Evolutionary conservation across 345 rosid genomes (phyloP).

Genomic region (Erucastrum elatum): DNA sequence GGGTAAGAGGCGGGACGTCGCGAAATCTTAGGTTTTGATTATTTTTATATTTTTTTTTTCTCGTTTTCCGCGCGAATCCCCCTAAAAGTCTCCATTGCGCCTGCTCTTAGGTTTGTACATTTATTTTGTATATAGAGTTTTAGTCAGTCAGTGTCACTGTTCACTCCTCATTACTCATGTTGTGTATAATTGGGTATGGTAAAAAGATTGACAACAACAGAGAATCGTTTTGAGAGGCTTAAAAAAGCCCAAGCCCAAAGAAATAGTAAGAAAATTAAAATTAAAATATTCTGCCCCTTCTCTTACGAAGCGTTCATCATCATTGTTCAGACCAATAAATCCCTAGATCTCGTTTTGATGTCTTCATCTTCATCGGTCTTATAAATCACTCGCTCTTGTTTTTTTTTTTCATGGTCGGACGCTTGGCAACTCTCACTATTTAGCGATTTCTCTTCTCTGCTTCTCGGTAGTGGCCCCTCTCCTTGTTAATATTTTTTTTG

Average conservation of each 20-base stretch:
- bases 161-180: too few relatives aligned
- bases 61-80: too few relatives aligned
- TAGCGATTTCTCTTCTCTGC: background rate
- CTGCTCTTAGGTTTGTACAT: too few relatives aligned
- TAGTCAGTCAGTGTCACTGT: too few relatives aligned
- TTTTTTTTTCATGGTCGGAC: too few relatives aligned
- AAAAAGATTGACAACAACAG: background rate
- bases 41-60: too few relatives aligned
- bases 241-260: background rate
- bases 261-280: background rate
- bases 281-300: background rate
- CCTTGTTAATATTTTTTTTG: background rate
- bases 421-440: background rate
- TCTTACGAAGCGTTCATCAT: background rate
- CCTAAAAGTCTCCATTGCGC: too few relatives aligned
- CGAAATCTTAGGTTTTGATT: too few relatives aligned
- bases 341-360: background rate
- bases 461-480: background rate
- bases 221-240: background rate
- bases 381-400: background rate
- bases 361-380: background rate
- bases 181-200: background rate
- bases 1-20: too few relatives aligned
- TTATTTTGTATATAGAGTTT: too few relatives aligned
- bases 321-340: background rate